Percentiles rank a stretch among this genome's conserved stretches.
Evolutionary conservation across 2,329 filamentous ascomycete genomes (phyloP).

Genomic region (Coniochaeta pulveracea): DNA sequence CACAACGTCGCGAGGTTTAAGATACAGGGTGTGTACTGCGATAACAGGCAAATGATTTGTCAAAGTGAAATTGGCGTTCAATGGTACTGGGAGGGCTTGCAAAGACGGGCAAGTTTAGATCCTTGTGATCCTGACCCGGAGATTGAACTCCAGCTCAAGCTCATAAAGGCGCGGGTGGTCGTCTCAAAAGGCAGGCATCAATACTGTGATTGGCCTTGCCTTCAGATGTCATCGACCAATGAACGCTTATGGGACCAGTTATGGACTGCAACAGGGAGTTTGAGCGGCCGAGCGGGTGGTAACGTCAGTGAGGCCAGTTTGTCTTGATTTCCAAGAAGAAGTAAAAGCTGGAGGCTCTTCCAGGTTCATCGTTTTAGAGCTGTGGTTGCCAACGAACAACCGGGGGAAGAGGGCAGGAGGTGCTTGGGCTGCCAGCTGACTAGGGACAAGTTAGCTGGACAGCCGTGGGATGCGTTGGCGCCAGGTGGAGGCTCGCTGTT

Average conservation of each 20-base stretch:
- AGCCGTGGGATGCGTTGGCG: conserved; percentile 10
- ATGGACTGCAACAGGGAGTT: conserved; percentile 17
- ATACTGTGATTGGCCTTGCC: conserved; percentile 35
- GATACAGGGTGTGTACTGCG: too few species aligned
- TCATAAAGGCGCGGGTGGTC: conserved; percentile 28
- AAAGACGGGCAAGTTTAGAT: too few species aligned
- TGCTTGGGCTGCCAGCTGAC: too few species aligned
- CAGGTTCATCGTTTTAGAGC: conserved; percentile 26
- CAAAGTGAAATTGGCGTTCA: too few species aligned
- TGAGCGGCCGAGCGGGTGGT: conserved; percentile 18
- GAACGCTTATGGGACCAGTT: conserved; percentile 18
- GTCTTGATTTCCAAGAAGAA: conserved; percentile 23
- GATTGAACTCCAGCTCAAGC: conserved; percentile 9
- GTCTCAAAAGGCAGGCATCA: conserved; percentile 25
- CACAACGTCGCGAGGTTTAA: too few species aligned
- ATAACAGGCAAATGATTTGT: too few species aligned
- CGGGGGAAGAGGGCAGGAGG: conserved; percentile 5
- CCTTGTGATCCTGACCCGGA: neutral
- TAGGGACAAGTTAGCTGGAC: conserved; percentile 11
- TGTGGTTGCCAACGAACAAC: conserved; percentile 14
- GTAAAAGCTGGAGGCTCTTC: conserved; percentile 22
- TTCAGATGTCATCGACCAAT: conserved; percentile 26
- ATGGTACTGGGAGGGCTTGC: too few species aligned
- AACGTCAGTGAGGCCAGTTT: conserved; percentile 27
- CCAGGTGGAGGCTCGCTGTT: conserved; percentile 8